Evolutionary conservation across 2,329 filamentous ascomycete genomes (phyloP), one percentile per base, ranked within the genome.

Genomic region (Talaromyces sp.): DNA sequence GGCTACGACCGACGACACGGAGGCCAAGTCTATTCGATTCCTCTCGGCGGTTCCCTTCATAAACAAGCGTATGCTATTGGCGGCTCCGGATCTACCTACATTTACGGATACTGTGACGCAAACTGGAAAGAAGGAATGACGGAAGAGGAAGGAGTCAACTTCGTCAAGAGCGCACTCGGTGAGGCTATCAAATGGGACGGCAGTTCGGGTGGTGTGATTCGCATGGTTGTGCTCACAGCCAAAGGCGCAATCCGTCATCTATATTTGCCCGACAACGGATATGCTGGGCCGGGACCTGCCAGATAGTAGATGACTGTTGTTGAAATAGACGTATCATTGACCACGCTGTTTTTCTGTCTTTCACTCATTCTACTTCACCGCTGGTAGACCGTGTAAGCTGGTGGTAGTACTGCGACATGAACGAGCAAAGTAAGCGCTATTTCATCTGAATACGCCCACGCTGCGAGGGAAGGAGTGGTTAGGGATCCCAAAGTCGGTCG

Each of bases 131-230:
- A 98, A 81, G 88, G 88, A 70, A 98, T 99, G 93, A 92, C 90
- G 62, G 92, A 98, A 84, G 85, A 87, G 63, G 93, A 96, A 68
- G 95, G 95, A 0, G 89, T 99, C 69, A 81, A 89, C 47, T 99
- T 99, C 74, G 95, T 99, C 77, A 97, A 97, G 83, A 90, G 89
- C 57, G 89, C 95, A 37, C 83, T 99, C 75, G 84, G 87, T 74
- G 94, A 99, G 84, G 95, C 95, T 16, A 98, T 99, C 86, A 97
- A 97, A 82, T 99, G 95, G 95, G 95, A 99, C 77, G 95, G 95
- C 69, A 97, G 93, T 83, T 98, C 95, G 3, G 95, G 95, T 70
- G 95, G 95, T 82, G 95, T 99, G 67, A 99, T 99, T 74, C 89
- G 95, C 72, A 92, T 99, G 91, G 94, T 98, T 68, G 95, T 99